A percentile compares a stretch with the other conserved stretches of the same genome.
These are phyloP conservation scores for Trichoderma sp. DNA, from an alignment of 2,329 filamentous ascomycete species.

Conservation along the genomic window DNA sequence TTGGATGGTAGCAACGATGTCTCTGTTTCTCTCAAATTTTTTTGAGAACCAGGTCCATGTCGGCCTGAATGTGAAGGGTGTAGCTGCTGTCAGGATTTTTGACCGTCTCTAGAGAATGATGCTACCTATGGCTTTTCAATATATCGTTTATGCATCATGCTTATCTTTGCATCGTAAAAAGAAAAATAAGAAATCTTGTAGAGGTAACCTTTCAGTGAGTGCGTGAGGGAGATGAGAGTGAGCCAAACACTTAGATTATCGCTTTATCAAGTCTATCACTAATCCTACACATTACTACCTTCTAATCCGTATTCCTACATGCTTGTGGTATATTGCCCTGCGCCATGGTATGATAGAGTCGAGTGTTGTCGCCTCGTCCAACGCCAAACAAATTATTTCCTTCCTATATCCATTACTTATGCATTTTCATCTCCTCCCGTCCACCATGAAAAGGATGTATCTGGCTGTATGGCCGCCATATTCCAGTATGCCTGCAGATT, in stretches of 20 bases:
- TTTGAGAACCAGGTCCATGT: not conserved
- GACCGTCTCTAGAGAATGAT: not conserved
- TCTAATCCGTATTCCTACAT: not conserved
- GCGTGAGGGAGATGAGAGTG: too few species aligned
- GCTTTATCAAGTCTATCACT: not conserved
- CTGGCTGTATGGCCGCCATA: slow-evolving; percentile 2
- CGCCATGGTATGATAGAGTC: not conserved
- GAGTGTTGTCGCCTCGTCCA: not conserved
- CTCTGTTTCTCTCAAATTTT: not conserved
- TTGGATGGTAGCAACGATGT: not conserved
- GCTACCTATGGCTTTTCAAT: too few species aligned
- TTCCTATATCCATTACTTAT: not conserved
- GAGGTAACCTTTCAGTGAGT: not conserved
- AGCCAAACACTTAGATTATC: not conserved
- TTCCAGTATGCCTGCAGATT: slow-evolving; percentile 20
- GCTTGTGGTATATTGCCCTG: not conserved
- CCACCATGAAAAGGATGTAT: slow-evolving; percentile 20
- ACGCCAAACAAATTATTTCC: not conserved
- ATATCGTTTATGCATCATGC: too few species aligned
- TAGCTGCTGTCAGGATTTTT: not conserved
- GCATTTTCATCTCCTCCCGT: not conserved
- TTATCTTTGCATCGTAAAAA: too few species aligned
- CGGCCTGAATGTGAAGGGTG: not conserved
- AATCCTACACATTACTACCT: not conserved
- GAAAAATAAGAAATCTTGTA: not conserved